Conservation (phyloP, 805 yeast genomes). For the Zygoascus flipseniorum region DNA sequence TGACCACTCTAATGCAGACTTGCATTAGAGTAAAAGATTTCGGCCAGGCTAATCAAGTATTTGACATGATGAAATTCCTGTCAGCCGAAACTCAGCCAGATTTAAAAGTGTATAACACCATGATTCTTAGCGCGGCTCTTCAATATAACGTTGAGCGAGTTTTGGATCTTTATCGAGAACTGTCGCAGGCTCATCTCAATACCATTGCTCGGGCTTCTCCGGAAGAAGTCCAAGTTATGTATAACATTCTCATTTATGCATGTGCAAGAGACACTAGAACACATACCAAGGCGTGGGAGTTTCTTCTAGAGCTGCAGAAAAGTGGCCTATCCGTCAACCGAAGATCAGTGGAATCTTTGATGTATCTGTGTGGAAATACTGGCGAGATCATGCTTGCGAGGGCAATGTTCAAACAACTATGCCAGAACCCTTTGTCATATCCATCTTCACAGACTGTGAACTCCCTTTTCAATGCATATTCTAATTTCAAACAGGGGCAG, state of each 20-base stretch:
- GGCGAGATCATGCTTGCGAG: constrained; percentile 70
- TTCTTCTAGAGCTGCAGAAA: constrained; percentile 55
- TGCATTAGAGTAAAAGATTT: constrained; percentile 44
- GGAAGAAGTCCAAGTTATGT: constrained; percentile 26
- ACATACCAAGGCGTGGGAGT: constrained; percentile 64
- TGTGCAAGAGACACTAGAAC: constrained; percentile 48
- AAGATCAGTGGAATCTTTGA: constrained; percentile 54
- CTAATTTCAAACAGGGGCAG: constrained; percentile 20
- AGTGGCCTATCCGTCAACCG: constrained; percentile 25
- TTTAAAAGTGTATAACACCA: constrained; percentile 55
- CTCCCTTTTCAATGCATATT: constrained; percentile 27
- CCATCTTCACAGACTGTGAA: constrained; percentile 26
- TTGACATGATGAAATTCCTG: constrained; percentile 79
- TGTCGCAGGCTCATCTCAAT: constrained; percentile 35
- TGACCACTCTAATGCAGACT: constrained; percentile 52
- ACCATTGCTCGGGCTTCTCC: constrained; percentile 31
- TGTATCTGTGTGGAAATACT: constrained; percentile 68
- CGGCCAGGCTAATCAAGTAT: constrained; percentile 59
- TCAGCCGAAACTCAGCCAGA: constrained; percentile 62
- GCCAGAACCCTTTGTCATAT: constrained; percentile 15
- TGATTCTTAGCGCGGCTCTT: constrained; percentile 58
- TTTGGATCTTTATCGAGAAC: constrained; percentile 65
- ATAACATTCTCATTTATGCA: constrained; percentile 56
- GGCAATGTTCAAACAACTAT: constrained; percentile 35
- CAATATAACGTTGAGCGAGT: constrained; percentile 64